Conservation (phyloP, 2,329 filamentous ascomycete genomes). For the Metarhizium anisopliae region DNA sequence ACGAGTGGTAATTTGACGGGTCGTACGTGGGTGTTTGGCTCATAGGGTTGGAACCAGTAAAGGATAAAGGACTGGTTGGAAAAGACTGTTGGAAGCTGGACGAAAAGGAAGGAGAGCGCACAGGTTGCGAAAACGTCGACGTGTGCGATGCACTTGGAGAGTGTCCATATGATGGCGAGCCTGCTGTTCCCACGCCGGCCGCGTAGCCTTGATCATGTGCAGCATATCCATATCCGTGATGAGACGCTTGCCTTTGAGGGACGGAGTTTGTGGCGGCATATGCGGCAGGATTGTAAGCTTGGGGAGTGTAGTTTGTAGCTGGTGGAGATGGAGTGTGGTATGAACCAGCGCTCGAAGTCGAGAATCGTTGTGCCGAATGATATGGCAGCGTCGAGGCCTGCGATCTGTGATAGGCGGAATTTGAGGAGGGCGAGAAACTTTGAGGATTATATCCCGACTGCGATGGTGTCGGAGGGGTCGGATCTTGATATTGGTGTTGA, state of each 20-base stretch:
- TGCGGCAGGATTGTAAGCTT: conserved; percentile 50
- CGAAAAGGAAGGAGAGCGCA: conserved; percentile 20
- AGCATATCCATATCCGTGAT: conserved; percentile 39
- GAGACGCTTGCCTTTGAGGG: conserved; percentile 43
- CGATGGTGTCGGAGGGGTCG: conserved; percentile 33
- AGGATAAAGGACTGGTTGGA: conserved; percentile 24
- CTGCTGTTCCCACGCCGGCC: conserved; percentile 25
- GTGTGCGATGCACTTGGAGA: conserved; percentile 27
- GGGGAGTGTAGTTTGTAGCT: conserved; percentile 37
- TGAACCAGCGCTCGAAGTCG: conserved; percentile 23
- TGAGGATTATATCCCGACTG: conserved; percentile 62
- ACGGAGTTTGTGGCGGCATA: conserved; percentile 37
- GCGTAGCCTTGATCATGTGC: conserved; percentile 35
- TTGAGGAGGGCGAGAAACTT: conserved; percentile 37
- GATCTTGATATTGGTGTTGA: conserved; percentile 40
- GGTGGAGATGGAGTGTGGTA: conserved; percentile 24
- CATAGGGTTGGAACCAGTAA: conserved; percentile 15
- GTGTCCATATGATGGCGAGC: conserved; percentile 26
- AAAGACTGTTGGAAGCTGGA: conserved; percentile 32
- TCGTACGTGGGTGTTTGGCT: conserved; percentile 26
- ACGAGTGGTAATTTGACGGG: conserved; percentile 20
- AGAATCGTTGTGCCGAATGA: conserved; percentile 30
- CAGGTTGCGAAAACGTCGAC: conserved; percentile 10
- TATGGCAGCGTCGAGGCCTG: conserved; percentile 45
- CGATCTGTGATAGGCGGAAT: conserved; percentile 27